Base-by-base conservation (phyloP, 345 rosid genomes). In the Linum usitatissimum region DNA sequence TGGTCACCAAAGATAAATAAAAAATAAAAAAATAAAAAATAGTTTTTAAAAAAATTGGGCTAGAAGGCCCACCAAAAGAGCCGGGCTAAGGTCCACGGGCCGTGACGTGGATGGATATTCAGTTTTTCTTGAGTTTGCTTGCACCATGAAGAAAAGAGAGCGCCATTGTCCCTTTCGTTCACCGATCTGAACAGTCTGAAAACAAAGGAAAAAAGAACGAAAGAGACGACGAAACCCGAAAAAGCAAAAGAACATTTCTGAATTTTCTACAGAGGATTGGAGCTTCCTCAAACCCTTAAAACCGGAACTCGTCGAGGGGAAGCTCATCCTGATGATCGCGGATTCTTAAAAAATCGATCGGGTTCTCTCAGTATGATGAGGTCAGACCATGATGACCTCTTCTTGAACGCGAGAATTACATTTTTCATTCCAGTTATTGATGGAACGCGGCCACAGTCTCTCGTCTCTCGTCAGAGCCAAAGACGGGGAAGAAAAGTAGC, bases 311-410 rank as follows among this genome's bases (percentile, higher is more conserved):
- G 14, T 45, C 17, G 51, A 1, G 51, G 17, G 51, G 10, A n/a
- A 45, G 51, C 51, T 45, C 14, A 3, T 12, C 15, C 15, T 7
- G 15, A 45, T 45, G 51, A 45, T 45, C 51, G 14, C 51, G 51
- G 51, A 1, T 45, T 12, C 15, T 45, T 45, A 15, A 45, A 23
- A 45, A 15, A 0, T 45, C 51, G 51, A 34, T 36, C 40, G 4
- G 53, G 21, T 59, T 23, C 23, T 38, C 18, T 15, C 17, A 18
- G 48, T 57, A 66, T 63, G 67, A 66, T 66, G 75, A 70, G 69
- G 74, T 61, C 74, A 70, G 64, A 36, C 57, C 69, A 55, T 70
- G n/a, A n/a, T n/a, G 74, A 65, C 74, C 69, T 65, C 65, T 42
- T 65, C 64, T 40, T 55, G 34, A 54, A 31, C 55, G 30, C 42